phyloP scores from a whole-genome alignment of 805 yeast species.

The Pichia eremophila region DNA sequence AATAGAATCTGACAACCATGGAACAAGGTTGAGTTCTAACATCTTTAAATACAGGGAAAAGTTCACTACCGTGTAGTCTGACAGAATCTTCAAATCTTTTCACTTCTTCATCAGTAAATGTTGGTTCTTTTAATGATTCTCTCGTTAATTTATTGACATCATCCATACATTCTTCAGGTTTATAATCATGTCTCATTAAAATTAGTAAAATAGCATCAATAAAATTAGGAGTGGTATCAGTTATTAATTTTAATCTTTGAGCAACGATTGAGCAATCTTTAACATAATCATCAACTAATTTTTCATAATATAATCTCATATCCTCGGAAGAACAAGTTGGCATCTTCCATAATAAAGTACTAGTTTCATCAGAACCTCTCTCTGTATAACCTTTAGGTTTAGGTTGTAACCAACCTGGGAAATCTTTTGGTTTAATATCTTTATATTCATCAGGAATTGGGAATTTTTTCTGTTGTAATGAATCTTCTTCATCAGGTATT shows the following conservation, averaged over 20 bases:
- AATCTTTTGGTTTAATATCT: conserved; percentile 34
- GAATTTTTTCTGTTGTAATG: conserved; percentile 11
- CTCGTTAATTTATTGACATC: conserved; percentile 42
- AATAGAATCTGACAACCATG: conserved; percentile 79
- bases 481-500: conserved; percentile 13
- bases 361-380: conserved; percentile 67
- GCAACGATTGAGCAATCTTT: conserved; percentile 50
- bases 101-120: conserved; percentile 55
- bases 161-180: conserved; percentile 39
- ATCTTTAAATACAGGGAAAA: conserved; percentile 59
- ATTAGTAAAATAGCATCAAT: conserved; percentile 60
- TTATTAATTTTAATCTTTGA: conserved; percentile 38
- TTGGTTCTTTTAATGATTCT: conserved; percentile 64
- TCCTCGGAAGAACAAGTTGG: conserved; percentile 13
- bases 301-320: conserved; percentile 5
- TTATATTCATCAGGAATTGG: conserved; percentile 38
- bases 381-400: conserved; percentile 75
- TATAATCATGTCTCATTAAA: conserved; percentile 43
- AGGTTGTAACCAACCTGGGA: conserved; percentile 70
- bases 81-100: conserved; percentile 68
- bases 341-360: conserved; percentile 58
- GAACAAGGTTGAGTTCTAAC: conserved; percentile 69
- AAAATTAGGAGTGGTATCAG: conserved; percentile 65
- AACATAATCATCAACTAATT: conserved; percentile 40
- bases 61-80: conserved; percentile 62